phyloP scores from a whole-genome alignment of 2,329 filamentous ascomycete species.

The Pyricularia sp. region DNA sequence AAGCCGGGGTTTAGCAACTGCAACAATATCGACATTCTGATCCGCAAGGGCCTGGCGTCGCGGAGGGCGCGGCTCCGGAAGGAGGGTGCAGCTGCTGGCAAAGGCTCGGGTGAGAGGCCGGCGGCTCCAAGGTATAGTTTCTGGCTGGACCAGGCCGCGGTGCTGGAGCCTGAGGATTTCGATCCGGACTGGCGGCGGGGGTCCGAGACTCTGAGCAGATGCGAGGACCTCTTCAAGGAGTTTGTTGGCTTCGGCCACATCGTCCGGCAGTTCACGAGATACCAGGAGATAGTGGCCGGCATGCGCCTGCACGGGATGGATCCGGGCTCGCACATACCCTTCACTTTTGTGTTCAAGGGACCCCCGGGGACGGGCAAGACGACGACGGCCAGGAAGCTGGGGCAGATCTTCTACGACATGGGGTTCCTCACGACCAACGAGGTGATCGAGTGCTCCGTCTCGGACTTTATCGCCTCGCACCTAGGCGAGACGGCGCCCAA shows the following conservation, averaged over 20 bases:
- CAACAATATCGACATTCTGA: conserved; percentile 49
- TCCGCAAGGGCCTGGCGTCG: conserved; percentile 15
- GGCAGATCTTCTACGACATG: conserved; percentile 66
- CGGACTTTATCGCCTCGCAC: conserved; percentile 59
- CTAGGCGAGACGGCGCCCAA: conserved; percentile 63
- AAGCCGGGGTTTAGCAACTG: conserved; percentile 52
- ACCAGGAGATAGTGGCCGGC: conserved; percentile 8
- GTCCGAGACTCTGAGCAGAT: not conserved
- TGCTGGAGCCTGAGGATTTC: conserved; percentile 13
- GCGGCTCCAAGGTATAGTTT: not conserved
- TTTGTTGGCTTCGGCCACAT: conserved; percentile 8
- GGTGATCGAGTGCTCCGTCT: conserved; percentile 52
- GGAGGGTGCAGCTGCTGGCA: not conserved
- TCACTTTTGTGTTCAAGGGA: conserved; percentile 48
- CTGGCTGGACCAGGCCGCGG: not conserved
- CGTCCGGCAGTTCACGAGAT: conserved; percentile 9
- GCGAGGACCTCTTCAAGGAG: conserved; percentile 8
- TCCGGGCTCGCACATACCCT: conserved; percentile 38
- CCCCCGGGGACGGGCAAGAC: conserved; percentile 61
- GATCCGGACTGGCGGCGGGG: conserved; percentile 9
- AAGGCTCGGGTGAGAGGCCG: not conserved
- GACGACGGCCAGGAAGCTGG: conserved; percentile 61
- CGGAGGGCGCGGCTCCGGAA: not conserved
- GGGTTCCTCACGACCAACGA: conserved; percentile 52
- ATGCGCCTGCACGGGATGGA: conserved; percentile 26